A percentile compares a stretch with the other conserved stretches of the same genome.
Evolutionary conservation across 768 basidiomycete species (phyloP).

Genomic region (Mycena rebaudengoi): DNA sequence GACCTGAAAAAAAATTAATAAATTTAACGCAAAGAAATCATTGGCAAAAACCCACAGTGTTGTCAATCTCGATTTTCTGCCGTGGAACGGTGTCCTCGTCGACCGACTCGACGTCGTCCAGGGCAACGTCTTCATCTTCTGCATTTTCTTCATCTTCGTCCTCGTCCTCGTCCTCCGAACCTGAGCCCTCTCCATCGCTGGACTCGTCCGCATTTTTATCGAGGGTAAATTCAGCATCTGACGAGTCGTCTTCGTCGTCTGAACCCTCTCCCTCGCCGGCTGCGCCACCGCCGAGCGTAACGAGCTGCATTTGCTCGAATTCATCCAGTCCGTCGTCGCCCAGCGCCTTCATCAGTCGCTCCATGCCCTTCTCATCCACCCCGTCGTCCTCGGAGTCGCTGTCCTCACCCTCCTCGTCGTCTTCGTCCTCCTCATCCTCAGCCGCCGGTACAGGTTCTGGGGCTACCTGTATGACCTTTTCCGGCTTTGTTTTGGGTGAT

Average conservation of each 20-base stretch:
- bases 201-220: constrained; percentile 38
- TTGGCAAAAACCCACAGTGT: constrained; percentile 60
- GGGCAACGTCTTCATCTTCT: constrained; percentile 56
- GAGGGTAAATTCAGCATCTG: constrained; percentile 41
- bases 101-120: constrained; percentile 77
- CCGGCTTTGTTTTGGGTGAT: constrained; percentile 1
- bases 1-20: constrained; percentile 49
- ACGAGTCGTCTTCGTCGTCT: constrained; percentile 31
- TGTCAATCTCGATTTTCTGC: constrained; percentile 86
- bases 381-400: constrained; percentile 50
- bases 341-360: constrained; percentile 60
- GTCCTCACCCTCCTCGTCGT: constrained; percentile 14
- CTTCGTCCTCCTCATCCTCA: constrained; percentile 28
- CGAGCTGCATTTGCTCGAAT: constrained; percentile 65
- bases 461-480: constrained; percentile 7
- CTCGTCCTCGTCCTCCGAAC: constrained; percentile 33
- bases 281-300: constrained; percentile 42
- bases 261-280: constrained; percentile 23
- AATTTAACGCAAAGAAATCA: neutral
- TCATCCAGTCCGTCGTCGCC: constrained; percentile 76
- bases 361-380: constrained; percentile 66
- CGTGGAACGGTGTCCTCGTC: constrained; percentile 86
- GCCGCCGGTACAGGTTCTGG: constrained; percentile 13
- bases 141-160: constrained; percentile 39
- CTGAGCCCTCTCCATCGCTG: constrained; percentile 38